phyloP scores from a whole-genome alignment of 768 basidiomycete genomes.

The Dacryopinax spathularia region DNA sequence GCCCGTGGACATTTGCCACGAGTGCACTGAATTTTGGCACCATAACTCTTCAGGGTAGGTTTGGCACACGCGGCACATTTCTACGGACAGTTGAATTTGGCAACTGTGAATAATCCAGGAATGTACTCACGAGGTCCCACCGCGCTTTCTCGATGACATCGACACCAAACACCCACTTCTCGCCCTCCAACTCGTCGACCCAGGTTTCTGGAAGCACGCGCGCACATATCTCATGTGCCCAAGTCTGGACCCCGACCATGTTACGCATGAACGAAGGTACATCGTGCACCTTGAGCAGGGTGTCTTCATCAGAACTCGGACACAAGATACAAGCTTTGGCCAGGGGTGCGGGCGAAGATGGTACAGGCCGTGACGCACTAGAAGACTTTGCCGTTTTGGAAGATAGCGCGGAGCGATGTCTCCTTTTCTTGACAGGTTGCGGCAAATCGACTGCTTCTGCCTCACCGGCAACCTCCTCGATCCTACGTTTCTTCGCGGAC shows the following conservation, averaged over 20 bases:
- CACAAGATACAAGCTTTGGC: constrained; percentile 22
- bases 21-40: constrained; percentile 60
- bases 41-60: constrained; percentile 16
- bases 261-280: neutral
- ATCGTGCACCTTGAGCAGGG: constrained; percentile 16
- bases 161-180: constrained; percentile 54
- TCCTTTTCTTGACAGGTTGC: neutral
- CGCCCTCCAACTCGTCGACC: constrained; percentile 52
- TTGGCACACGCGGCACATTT: constrained; percentile 80
- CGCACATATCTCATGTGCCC: constrained; percentile 71
- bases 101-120: neutral
- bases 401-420: neutral
- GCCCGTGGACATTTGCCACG: constrained; percentile 88
- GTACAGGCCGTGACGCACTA: too few species aligned
- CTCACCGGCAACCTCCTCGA: neutral
- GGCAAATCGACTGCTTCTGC: too few species aligned
- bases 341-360: neutral
- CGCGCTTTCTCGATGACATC: constrained; percentile 79
- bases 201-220: constrained; percentile 80
- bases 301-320: constrained; percentile 12
- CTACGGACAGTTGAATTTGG: constrained; percentile 27
- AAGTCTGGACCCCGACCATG: constrained; percentile 38
- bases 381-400: too few species aligned
- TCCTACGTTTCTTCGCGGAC: neutral
- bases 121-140: constrained; percentile 71